Base-by-base conservation (phyloP, 176 grass and related monocot species). In the Rhipidocladum racemiflorum region DNA sequence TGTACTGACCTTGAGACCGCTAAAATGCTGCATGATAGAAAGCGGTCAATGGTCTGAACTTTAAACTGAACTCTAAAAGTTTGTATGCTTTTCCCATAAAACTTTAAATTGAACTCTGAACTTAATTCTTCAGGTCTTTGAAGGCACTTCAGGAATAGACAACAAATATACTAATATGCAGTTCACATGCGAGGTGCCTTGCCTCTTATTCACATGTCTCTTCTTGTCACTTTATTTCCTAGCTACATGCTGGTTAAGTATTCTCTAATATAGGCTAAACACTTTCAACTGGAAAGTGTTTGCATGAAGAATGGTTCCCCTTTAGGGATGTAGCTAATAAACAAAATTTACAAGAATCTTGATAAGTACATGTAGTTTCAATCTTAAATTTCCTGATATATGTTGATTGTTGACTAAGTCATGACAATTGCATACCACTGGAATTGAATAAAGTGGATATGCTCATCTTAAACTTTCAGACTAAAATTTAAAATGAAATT, bases 61-160 rank as follows among this genome's bases (percentile, higher is more conserved):
- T 30, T 30, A 30, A 30, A 30, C 30, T 30, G 30, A 30, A 30
- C 30, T 30, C 30, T 30, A 30, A 30, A 30, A 2, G 30, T 30
- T 1, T 30, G 30, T 30, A 30, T 30, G 30, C 1, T 30, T 77
- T 72, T 67, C 54, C 3, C 10, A 69, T 34, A 45, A 25, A 79
- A 81, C 4, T 64, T 18, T 36, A 81, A 11, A 14, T 18, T 87
- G 25, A 62, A 61, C 4, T 15, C 63, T 76, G 24, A 62, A 50
- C 46, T 44, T 84, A 65, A 15, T 73, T 90, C 63, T 55, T 70
- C 70, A 99, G 96, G 96, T 99, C 40, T 99, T 99, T 65, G 96
- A 99, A 88, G 96, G 96, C 34, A 99, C 96, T 81, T 95, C 96
- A 62, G 96, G 96, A 90, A 99, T 95, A 77, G 96, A 99, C 77